phyloP scores from a whole-genome alignment of 805 yeast genomes.

The Pichia exigua region DNA sequence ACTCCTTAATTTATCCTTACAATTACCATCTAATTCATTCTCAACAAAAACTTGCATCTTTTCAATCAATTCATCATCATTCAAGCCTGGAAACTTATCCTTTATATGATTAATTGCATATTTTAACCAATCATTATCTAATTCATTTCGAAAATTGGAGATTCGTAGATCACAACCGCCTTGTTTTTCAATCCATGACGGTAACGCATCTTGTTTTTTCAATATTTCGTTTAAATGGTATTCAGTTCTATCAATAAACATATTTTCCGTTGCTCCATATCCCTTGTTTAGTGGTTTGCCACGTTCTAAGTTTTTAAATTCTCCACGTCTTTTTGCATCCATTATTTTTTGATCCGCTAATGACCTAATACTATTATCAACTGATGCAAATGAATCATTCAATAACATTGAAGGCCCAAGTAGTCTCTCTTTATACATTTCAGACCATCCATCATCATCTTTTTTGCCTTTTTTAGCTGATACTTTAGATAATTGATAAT shows the following conservation, averaged over 20 bases:
- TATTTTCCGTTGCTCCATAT: conserved; percentile 34
- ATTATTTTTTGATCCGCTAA: conserved; percentile 71
- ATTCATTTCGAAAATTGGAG: conserved; percentile 35
- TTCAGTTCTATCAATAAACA: conserved; percentile 59
- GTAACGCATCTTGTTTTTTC: conserved; percentile 66
- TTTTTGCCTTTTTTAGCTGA: conserved; percentile 20
- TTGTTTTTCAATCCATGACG: conserved; percentile 88
- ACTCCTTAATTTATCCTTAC: conserved; percentile 12
- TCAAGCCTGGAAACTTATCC: conserved; percentile 20
- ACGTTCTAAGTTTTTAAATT: conserved; percentile 53
- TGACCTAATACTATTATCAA: conserved; percentile 49
- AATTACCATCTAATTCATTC: conserved; percentile 15
- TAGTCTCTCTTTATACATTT: conserved; percentile 56
- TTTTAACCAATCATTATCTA: conserved; percentile 35
- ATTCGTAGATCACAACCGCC: conserved; percentile 45
- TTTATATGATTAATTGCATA: conserved; percentile 24
- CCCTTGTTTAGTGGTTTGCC: conserved; percentile 49
- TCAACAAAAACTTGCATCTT: conserved; percentile 13
- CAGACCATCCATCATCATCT: conserved; percentile 45
- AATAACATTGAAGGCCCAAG: conserved; percentile 48
- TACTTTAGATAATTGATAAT: conserved; percentile 46
- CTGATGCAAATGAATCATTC: conserved; percentile 33
- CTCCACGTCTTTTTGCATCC: conserved; percentile 66
- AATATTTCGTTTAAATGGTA: conserved; percentile 74
- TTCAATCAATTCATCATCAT: conserved; percentile 14